Evolutionary conservation across 139 green algal genomes (phyloP).

Genomic region (Tetraselmis chui): DNA sequence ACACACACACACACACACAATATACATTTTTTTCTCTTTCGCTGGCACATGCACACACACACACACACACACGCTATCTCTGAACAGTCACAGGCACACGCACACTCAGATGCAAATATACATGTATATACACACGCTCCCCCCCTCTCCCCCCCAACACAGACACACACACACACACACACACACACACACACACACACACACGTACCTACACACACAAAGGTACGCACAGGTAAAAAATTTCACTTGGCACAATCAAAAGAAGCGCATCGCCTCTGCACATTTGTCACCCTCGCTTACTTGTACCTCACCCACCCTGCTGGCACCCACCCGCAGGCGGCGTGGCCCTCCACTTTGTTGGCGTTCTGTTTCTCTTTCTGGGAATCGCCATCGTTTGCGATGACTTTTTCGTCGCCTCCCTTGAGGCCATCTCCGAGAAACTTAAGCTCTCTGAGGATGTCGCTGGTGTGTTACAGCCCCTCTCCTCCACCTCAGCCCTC

Average conservation of each 20-base stretch:
- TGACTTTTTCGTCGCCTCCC: conserved; percentile 32
- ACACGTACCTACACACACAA: neutral
- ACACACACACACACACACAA: neutral
- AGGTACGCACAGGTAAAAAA: neutral
- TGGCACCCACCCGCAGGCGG: no score
- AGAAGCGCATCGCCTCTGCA: neutral
- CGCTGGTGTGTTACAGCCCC: conserved; percentile 20
- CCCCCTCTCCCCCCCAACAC: neutral
- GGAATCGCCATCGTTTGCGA: conserved; percentile 40
- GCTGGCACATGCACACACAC: neutral
- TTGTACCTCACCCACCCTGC: no score
- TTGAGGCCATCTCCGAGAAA: conserved; percentile 29
- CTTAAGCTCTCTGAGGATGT: conserved; percentile 32
- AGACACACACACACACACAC: neutral
- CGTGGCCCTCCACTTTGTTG: conserved; percentile 21
- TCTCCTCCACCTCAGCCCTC: no score
- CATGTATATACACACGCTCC: neutral
- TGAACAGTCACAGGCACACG: neutral
- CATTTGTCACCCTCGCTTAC: no score
- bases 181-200: neutral
- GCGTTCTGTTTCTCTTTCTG: conserved; percentile 29
- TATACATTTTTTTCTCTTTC: no score
- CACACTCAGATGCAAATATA: neutral
- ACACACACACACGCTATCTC: neutral
- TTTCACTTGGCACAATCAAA: neutral